phyloP scores from a whole-genome alignment of 2,329 filamentous ascomycete species.

The Colletotrichum australisinense region DNA sequence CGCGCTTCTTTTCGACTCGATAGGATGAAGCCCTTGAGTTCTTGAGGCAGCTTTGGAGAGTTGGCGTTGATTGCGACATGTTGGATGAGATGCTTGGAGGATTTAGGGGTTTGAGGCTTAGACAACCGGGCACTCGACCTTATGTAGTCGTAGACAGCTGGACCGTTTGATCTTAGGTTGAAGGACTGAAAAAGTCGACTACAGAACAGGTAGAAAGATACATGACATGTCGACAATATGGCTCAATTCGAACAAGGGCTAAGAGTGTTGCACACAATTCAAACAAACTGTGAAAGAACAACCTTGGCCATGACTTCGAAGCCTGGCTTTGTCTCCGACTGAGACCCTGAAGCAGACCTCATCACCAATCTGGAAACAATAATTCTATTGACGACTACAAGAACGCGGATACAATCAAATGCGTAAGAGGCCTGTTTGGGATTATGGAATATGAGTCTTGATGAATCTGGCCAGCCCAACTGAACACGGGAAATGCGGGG shows the following conservation, averaged over 20 bases:
- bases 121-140: not conserved
- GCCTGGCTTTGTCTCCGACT: not conserved
- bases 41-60: not conserved
- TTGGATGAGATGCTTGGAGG: not conserved
- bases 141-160: not conserved
- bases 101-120: not conserved
- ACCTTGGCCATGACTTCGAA: not conserved
- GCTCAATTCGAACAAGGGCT: not conserved
- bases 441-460: not conserved
- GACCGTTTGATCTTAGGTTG: not conserved
- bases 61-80: not conserved
- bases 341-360: accelerated
- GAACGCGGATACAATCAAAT: not conserved
- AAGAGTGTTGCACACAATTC: accelerated
- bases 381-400: not conserved
- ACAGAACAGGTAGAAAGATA: too few relatives aligned
- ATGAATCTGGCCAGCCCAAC: not conserved
- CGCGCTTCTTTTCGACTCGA: not conserved
- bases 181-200: not conserved
- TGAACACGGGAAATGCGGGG: not conserved
- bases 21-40: not conserved
- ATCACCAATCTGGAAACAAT: not conserved
- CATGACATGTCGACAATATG: too few relatives aligned
- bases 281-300: not conserved
- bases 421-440: not conserved